A percentile compares a stretch with the other conserved stretches of the same genome.
phyloP scores from a whole-genome alignment of 805 yeast species.

The Debaryomyces hansenii region DNA sequence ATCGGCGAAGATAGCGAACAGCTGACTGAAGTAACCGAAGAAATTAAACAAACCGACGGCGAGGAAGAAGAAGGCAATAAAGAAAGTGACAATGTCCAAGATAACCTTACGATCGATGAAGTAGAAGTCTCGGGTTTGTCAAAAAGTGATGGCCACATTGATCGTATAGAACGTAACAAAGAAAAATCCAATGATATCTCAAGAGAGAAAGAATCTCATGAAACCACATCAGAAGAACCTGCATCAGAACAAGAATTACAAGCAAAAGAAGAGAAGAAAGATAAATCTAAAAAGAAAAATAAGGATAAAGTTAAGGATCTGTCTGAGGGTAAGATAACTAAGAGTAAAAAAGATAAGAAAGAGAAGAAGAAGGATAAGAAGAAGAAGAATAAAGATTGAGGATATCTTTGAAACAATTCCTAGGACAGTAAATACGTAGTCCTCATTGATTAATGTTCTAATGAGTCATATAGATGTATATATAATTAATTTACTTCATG shows the following conservation, averaged over 20 bases:
- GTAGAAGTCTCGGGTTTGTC: conserved; percentile 34
- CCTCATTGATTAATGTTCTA: conserved; percentile 2
- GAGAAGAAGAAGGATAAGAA: conserved; percentile 13
- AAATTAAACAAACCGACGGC: conserved; percentile 7
- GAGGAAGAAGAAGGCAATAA: conserved; percentile 2
- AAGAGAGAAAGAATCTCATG: neutral
- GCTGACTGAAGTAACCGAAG: conserved; percentile 8
- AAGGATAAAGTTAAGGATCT: conserved; percentile 6
- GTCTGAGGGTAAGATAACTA: conserved; percentile 10
- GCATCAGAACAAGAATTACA: conserved; percentile 18
- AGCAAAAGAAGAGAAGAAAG: conserved; percentile 10
- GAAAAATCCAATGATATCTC: conserved; percentile 2
- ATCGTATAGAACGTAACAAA: neutral
- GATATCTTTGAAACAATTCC: conserved; percentile 7
- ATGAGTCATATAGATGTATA: neutral
- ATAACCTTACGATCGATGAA: conserved; percentile 41
- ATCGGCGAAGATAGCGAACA: conserved; percentile 6
- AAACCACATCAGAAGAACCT: neutral
- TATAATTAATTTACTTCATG: too few species aligned
- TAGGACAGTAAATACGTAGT: conserved; percentile 1
- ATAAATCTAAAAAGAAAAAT: conserved; percentile 8
- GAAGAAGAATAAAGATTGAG: conserved; percentile 8
- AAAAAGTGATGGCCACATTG: conserved; percentile 13
- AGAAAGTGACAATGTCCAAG: conserved; percentile 2
- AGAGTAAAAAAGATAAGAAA: conserved; percentile 13